Evolutionary conservation across 345 rosid species (phyloP), one percentile per base, ranked within the genome.

Genomic region (Pistacia vera): DNA sequence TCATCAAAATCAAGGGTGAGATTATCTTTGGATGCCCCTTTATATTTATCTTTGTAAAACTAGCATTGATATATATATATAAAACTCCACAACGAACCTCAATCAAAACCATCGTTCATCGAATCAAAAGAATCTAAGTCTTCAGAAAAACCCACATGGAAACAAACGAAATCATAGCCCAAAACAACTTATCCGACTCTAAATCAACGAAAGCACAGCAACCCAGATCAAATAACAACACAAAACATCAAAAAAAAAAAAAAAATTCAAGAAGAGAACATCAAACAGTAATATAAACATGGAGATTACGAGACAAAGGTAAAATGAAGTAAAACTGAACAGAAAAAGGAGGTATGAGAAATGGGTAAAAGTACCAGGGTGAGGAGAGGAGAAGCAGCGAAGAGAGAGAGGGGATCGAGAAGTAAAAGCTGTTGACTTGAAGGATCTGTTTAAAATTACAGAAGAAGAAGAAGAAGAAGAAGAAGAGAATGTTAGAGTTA

Each of bases 351-450:
- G 38, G 65, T 2, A 8, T 22, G 1, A 11, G 38, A 46, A 46
- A 59, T 1, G 64, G 67, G 71, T 73, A 22, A 9, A 20, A 20
- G 41, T 74, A 80, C 75, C 86, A 65, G 83, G 66, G 51, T 64
- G 75, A 72, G 79, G 62, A 48, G 84, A 81, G 73, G 79, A 6
- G 70, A 5, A 65, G 72, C 41, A 58, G 75, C 35, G 48, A 55
- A 66, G 68, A 66, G 83, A 20, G 46, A 20, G 55, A 35, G 0
- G 64, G 59, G 56, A 77, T 16, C 54, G 65, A 49, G 30, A 9
- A 36, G 51, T 28, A n/a, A 2, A 20, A 56, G 57, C 2, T 5
- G 57, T 20, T n/a, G 38, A 35, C 55, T 57, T 36, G 8, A 8
- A 57, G 14, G n/a, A 33, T 41, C 70, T 36, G 20, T 11, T 28